Evolutionary conservation across 176 grass and related monocot species (phyloP).

Genomic region (Avena eriantha): DNA sequence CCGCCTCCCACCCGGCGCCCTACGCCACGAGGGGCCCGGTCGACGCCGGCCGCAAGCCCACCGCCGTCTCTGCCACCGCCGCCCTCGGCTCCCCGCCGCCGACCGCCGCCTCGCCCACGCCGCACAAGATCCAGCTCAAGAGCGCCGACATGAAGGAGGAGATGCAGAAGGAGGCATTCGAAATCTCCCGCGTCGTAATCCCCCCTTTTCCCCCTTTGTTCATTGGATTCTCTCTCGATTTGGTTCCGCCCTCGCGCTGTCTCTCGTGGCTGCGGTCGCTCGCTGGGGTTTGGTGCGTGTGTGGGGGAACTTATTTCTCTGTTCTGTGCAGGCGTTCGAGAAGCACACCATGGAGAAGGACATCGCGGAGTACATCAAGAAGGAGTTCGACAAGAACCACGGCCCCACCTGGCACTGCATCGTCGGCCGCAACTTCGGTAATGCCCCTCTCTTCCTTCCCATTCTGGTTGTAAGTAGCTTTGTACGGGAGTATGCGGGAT

Average conservation of each 20-base stretch:
- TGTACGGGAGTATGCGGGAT: not conserved
- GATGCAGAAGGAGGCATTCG: constrained; percentile 90
- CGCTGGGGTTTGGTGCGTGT: constrained; percentile 26
- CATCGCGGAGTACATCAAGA: constrained; percentile 99
- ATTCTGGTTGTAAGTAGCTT: constrained; percentile 26
- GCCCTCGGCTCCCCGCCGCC: constrained; percentile 43
- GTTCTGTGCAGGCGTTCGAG: constrained; percentile 69
- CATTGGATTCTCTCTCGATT: constrained; percentile 40
- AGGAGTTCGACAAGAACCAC: constrained; percentile 98
- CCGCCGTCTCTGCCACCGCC: constrained; percentile 32
- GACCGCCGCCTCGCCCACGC: not conserved
- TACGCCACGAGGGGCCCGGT: constrained; percentile 47
- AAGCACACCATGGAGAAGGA: constrained; percentile 94
- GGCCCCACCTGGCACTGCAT: constrained; percentile 99
- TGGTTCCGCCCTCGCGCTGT: constrained; percentile 1
- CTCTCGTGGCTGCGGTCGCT: not conserved
- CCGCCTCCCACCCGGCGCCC: constrained; percentile 35
- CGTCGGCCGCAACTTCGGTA: constrained; percentile 99
- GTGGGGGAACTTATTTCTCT: not conserved
- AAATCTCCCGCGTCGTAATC: constrained; percentile 81
- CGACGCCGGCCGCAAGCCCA: constrained; percentile 63
- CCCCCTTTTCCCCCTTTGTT: not conserved
- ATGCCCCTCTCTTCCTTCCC: not conserved
- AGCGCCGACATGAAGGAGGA: constrained; percentile 98
- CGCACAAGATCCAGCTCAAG: constrained; percentile 92